These are phyloP conservation scores for Komagataella ulmi DNA, from an alignment of 805 yeast genomes.

Conservation along the genomic window DNA sequence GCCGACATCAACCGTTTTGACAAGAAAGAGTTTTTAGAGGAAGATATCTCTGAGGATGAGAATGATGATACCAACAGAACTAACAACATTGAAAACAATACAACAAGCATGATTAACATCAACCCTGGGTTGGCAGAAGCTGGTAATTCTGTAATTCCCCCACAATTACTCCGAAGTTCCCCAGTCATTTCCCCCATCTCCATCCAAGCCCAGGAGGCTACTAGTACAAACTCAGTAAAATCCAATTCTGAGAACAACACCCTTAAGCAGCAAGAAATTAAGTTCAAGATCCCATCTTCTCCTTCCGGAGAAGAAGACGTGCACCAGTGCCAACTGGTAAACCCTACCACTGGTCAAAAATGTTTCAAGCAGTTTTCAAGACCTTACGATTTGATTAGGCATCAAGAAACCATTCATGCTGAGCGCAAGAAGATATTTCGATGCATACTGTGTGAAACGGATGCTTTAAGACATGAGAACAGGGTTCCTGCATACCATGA, in stretches of 20 bases:
- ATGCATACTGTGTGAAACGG: slow-evolving; percentile 77
- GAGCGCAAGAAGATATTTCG: slow-evolving; percentile 72
- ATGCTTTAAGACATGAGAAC: slow-evolving; percentile 29
- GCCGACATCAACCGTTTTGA: background rate
- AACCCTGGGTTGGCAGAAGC: background rate
- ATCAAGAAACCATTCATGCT: slow-evolving; percentile 94
- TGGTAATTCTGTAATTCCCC: background rate
- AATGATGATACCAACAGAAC: slow-evolving; percentile 2
- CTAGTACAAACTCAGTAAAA: background rate
- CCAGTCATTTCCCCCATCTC: background rate
- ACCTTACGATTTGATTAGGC: slow-evolving; percentile 89
- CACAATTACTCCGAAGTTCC: background rate
- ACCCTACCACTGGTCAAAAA: slow-evolving; percentile 46
- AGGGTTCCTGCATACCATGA: slow-evolving; percentile 28
- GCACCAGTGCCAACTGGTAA: slow-evolving; percentile 46
- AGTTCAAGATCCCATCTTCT: background rate
- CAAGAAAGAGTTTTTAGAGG: slow-evolving; percentile 5
- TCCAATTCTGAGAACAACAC: background rate
- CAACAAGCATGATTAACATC: background rate
- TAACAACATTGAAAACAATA: background rate
- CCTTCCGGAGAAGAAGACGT: slow-evolving; percentile 11
- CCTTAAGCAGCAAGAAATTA: background rate
- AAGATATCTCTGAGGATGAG: slow-evolving; percentile 9
- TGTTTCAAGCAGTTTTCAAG: slow-evolving; percentile 80
- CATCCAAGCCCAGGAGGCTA: background rate